Percentiles rank a stretch among this genome's conserved stretches.
Evolutionary conservation across 805 yeast genomes (phyloP).

Genomic region (Candida stauntonica): DNA sequence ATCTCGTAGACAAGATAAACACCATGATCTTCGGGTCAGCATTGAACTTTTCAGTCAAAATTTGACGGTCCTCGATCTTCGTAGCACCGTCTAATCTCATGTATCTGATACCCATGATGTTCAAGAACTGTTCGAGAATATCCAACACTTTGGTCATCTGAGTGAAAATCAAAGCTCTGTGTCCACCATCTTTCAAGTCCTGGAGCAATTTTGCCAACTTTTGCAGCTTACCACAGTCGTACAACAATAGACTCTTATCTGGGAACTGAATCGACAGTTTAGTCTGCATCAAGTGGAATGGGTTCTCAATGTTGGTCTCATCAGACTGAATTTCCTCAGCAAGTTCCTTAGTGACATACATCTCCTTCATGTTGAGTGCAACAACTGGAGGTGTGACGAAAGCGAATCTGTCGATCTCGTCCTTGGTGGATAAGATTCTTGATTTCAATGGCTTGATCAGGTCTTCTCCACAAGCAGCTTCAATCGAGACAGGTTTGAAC

Average conservation of each 20-base stretch:
- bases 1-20: slow-evolving; percentile 88
- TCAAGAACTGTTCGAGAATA: slow-evolving; percentile 86
- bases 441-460: slow-evolving; percentile 40
- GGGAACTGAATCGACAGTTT: slow-evolving; percentile 93
- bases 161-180: slow-evolving; percentile 90
- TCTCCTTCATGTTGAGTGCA: slow-evolving; percentile 61
- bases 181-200: slow-evolving; percentile 80
- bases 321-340: slow-evolving; percentile 28
- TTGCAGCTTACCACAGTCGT: slow-evolving; percentile 96
- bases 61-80: slow-evolving; percentile 93
- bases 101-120: slow-evolving; percentile 90
- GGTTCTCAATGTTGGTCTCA: slow-evolving; percentile 38
- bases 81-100: slow-evolving; percentile 97
- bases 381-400: slow-evolving; percentile 88
- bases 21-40: slow-evolving; percentile 82
- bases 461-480: slow-evolving; percentile 22
- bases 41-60: slow-evolving; percentile 89
- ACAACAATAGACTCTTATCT: slow-evolving; percentile 85
- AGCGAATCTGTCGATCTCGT: slow-evolving; percentile 66
- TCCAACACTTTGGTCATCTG: slow-evolving; percentile 98
- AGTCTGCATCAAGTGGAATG: slow-evolving; percentile 79
- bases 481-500: slow-evolving; percentile 27
- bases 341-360: slow-evolving; percentile 39
- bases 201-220: slow-evolving; percentile 71
- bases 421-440: slow-evolving; percentile 38